Conservation (phyloP, 2,329 filamentous ascomycete genomes). For the Ramularia endophylla region DNA sequence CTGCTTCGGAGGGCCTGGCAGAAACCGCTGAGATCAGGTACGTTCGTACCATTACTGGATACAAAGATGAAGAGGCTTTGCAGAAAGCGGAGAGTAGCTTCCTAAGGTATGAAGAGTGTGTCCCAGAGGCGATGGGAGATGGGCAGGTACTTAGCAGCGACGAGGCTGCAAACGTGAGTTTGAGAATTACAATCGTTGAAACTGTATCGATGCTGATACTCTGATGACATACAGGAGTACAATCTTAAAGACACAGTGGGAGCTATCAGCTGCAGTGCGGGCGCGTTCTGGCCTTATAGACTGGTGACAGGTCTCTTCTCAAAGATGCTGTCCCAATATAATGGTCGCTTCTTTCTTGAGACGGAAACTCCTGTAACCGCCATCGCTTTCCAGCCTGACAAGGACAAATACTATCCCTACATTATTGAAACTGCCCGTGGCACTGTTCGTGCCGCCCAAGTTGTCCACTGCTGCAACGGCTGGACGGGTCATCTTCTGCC, state of each 20-base stretch:
- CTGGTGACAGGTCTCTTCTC: constrained; percentile 15
- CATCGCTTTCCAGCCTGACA: constrained; percentile 3
- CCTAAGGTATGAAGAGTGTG: constrained; percentile 13
- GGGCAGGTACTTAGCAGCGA: constrained; percentile 6
- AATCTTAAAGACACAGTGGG: constrained; percentile 15
- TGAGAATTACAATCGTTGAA: no score
- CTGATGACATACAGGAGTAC: constrained; percentile 5
- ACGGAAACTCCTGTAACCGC: constrained; percentile 15
- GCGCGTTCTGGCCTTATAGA: constrained; percentile 19
- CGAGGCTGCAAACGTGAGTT: constrained; percentile 11
- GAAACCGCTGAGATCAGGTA: constrained; percentile 11
- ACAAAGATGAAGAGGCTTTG: constrained; percentile 10
- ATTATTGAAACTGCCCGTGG: constrained; percentile 12
- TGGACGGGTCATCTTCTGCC: constrained; percentile 17
- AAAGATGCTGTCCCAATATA: constrained; percentile 11
- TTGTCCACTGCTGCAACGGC: constrained; percentile 18
- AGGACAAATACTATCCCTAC: constrained; percentile 9
- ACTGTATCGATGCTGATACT: neutral
- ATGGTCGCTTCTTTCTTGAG: constrained; percentile 11
- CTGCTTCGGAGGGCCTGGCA: constrained; percentile 5
- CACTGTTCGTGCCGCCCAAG: constrained; percentile 9
- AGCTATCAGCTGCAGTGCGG: constrained; percentile 16
- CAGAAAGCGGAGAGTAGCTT: constrained; percentile 9
- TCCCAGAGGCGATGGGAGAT: constrained; percentile 11
- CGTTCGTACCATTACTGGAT: constrained; percentile 11